Base-by-base conservation (phyloP, 805 yeast genomes). In the Myxozyma geophila region DNA sequence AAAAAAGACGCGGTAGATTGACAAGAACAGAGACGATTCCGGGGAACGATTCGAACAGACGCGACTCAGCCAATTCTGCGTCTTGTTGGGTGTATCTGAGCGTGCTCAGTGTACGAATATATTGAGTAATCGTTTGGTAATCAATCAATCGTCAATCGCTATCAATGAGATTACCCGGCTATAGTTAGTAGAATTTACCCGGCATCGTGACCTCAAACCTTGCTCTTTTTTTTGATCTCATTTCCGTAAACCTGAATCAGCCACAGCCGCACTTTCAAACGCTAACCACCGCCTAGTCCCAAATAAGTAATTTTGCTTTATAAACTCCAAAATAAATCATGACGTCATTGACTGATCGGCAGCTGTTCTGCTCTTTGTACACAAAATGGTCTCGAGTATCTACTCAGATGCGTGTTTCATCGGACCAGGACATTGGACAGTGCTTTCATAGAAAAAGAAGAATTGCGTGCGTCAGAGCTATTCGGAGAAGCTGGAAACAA, bases 81-180 rank as follows among this genome's bases (percentile, higher is more conserved):
- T 28, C 28, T 28, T 28, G 28, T 28, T 5, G 5, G 5, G 28
- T 2, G 28, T 28, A 5, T 28, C 2, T 28, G 21, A 17, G 19
- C 2, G 3, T 43, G 47, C 17, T 43, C 21, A 13, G 47, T 39
- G 41, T 39, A 39, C 6, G 41, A 2, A 39, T 39, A 39, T n/a
- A 43, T 19, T n/a, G 47, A 43, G 10, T 43, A 13, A 9, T n/a
- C 21, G 17, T 43, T 43, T 13, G n/a, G n/a, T 39, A 12, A 47
- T 19, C 33, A 47, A 33, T 44, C 19, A 43, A 47, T 12, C 28
- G 53, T 15, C 5, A 37, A 21, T 10, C 51, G 53, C 28, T 49
- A 49, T 37, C 53, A 40, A 49, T 33, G 53, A 49, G 53, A 13
- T 49, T 28, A 49, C 53, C 53, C 53, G 28, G 37, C 52, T 23